phyloP scores from a whole-genome alignment of 371 early-diverging fungal species.

The Paraphysoderma sedebokerense region DNA sequence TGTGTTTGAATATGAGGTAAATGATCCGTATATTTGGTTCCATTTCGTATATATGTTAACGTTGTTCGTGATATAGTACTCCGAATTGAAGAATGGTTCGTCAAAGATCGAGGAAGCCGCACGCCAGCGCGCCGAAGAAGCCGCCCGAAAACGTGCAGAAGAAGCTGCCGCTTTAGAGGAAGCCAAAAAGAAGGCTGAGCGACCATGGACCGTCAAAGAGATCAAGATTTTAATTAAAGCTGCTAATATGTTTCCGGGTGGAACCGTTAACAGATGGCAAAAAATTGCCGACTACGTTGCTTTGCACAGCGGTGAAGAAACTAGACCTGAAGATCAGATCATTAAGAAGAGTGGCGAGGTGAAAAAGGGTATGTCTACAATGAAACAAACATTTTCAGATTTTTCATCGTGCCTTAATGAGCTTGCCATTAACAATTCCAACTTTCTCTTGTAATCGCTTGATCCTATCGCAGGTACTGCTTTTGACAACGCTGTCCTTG shows the following conservation, averaged over 20 bases:
- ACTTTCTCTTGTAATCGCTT: not conserved
- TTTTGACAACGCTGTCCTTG: slow-evolving; percentile 5
- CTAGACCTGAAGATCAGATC: slow-evolving; percentile 25
- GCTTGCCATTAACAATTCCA: too few relatives aligned
- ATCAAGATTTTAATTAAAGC: slow-evolving; percentile 33
- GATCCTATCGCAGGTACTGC: slow-evolving; percentile 2
- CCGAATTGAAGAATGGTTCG: too few relatives aligned
- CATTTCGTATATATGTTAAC: too few relatives aligned
- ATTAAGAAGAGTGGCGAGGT: slow-evolving; percentile 26
- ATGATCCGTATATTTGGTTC: too few relatives aligned
- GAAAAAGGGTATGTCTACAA: slow-evolving; percentile 14
- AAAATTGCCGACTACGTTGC: slow-evolving; percentile 33
- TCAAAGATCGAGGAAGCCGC: too few relatives aligned
- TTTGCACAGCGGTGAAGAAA: slow-evolving; percentile 20
- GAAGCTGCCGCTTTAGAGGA: too few relatives aligned
- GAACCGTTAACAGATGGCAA: slow-evolving; percentile 35
- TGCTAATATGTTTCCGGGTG: slow-evolving; percentile 41
- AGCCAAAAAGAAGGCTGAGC: slow-evolving; percentile 6
- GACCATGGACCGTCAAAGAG: slow-evolving; percentile 29
- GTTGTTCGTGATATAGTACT: too few relatives aligned
- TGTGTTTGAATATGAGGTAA: too few relatives aligned
- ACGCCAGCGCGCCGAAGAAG: too few relatives aligned
- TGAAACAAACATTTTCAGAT: too few relatives aligned
- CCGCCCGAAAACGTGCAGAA: too few relatives aligned
- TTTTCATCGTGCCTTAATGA: too few relatives aligned